Base-by-base conservation (phyloP, 495 filamentous ascomycete genomes). In the Daldinia bambusicola region DNA sequence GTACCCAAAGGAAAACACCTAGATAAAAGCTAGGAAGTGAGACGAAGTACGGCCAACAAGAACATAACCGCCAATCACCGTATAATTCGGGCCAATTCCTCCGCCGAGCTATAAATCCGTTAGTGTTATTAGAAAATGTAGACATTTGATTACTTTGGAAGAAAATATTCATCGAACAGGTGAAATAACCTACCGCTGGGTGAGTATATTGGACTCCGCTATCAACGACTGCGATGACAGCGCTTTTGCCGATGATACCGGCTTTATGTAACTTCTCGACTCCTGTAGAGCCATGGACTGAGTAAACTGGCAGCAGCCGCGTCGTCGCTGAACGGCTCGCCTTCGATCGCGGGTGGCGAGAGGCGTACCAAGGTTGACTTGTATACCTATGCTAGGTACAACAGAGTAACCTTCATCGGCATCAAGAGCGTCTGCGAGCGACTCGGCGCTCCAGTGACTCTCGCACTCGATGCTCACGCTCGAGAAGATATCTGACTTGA, bases 11-110 rank as follows among this genome's bases (percentile, higher is more conserved):
- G 18, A 48, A 26, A 26, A 26, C 26, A 26, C 26, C 26, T 48
- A 48, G 18, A 8, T 48, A 36, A 36, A 36, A 26, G 26, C 26
- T 43, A n/a, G 7, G 16, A 48, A 18, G 18, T 10, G 16, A 30
- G 38, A 26, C 63, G 26, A 61, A 67, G 59, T 48, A 31, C 75
- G 69, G 12, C 76, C 79, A n/a, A 77, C 73, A 40, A 81, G 66
- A 67, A 80, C 78, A 55, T 79, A 78, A 6, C 78, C 79, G 0
- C 75, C 76, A n/a, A 70, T 63, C 3, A 81, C 67, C 31, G 78
- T 81, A 34, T 77, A 80, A 0, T 76, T 72, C 0, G 68, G 72
- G 0, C 79, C 79, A 43, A 79, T 76, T 2, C 79, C 76, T 51
- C 78, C 79, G n/a, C 79, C 78, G 12, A 81, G 75, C 74, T 77